A percentile compares a stretch with the other conserved stretches of the same genome.
Conservation (phyloP, 768 basidiomycete genomes). For the Suillus decipiens region DNA sequence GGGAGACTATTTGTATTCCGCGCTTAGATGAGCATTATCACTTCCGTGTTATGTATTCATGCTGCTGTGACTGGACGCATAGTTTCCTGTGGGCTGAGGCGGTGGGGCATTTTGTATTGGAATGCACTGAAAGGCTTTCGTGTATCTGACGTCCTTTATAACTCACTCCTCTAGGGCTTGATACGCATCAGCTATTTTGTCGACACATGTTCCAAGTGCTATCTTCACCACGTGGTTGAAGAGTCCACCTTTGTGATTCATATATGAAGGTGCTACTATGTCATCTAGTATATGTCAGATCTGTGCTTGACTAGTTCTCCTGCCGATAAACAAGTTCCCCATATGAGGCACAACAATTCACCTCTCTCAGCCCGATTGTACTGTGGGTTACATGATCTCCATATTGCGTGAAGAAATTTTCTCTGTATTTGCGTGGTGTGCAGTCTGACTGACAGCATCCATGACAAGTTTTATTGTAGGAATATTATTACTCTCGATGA, state of each 20-base stretch:
- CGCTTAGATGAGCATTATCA: constrained; percentile 13
- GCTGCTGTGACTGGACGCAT: background rate
- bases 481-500: background rate
- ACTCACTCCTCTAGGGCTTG: background rate
- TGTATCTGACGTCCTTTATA: background rate
- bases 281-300: background rate
- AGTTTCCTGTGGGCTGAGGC: background rate
- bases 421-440: background rate
- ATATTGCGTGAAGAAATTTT: background rate
- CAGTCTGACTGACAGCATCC: background rate
- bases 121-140: background rate
- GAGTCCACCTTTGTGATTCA: background rate
- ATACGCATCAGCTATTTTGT: background rate
- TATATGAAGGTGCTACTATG: background rate
- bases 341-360: background rate
- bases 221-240: background rate
- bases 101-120: background rate
- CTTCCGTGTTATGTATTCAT: background rate
- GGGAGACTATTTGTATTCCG: constrained; percentile 78
- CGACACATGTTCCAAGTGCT: background rate
- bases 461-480: background rate
- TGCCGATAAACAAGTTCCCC: background rate
- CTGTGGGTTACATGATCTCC: background rate
- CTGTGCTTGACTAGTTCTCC: background rate
- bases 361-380: background rate